Evolutionary conservation across 768 basidiomycete genomes (phyloP).

Genomic region (Amanita phalloides): DNA sequence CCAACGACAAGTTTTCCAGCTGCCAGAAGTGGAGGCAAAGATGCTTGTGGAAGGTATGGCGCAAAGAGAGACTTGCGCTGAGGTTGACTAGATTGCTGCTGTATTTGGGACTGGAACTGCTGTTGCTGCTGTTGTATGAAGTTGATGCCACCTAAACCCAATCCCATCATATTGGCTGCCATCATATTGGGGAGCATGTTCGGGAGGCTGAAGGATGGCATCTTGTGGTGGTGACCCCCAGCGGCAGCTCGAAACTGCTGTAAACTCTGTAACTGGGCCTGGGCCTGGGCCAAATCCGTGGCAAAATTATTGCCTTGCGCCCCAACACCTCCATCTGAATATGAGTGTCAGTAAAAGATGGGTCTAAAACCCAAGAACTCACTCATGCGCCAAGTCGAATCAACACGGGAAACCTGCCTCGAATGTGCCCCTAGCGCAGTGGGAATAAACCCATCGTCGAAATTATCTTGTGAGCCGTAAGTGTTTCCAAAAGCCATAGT

Average conservation of each 20-base stretch:
- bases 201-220: conserved; percentile 96
- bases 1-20: conserved; percentile 98
- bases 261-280: conserved; percentile 91
- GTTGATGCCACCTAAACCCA: conserved; percentile 73
- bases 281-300: conserved; percentile 90
- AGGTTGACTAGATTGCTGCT: conserved; percentile 85
- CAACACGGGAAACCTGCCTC: conserved; percentile 63
- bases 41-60: conserved; percentile 96
- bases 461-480: conserved; percentile 48
- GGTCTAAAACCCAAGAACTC: conserved; percentile 20
- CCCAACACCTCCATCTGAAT: conserved; percentile 66
- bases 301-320: conserved; percentile 56
- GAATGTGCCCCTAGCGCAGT: conserved; percentile 56
- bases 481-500: conserved; percentile 36
- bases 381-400: conserved; percentile 88
- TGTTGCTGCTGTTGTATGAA: conserved; percentile 89
- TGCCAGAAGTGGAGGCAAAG: conserved; percentile 88
- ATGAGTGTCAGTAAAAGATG: conserved; percentile 5
- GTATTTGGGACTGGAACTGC: conserved; percentile 91
- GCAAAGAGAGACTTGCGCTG: conserved; percentile 98
- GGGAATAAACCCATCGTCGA: conserved; percentile 73
- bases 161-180: conserved; percentile 94
- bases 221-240: conserved; percentile 91
- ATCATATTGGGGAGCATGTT: conserved; percentile 98
- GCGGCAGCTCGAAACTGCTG: conserved; percentile 96